Conservation (phyloP, 140 eudicot species). For the Senecio squalidus region DNA sequence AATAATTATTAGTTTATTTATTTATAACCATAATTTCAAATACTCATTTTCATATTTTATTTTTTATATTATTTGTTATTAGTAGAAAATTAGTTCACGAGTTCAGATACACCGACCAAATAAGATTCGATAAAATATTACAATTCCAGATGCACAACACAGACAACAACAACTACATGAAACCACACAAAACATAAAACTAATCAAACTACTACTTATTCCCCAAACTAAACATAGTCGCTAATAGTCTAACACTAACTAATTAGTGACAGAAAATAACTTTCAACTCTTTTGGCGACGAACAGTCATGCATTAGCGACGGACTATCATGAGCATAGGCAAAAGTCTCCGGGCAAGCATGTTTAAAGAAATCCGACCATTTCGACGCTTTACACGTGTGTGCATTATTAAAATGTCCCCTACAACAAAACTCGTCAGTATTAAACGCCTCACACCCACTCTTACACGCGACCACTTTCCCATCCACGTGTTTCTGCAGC, state of each 20-base stretch:
- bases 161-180: constrained; percentile 9
- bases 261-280: constrained; percentile 87
- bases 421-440: constrained; percentile 73
- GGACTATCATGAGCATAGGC: constrained; percentile 90
- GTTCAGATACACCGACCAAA: background rate
- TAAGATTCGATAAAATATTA: constrained; percentile 22
- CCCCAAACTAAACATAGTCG: constrained; percentile 2
- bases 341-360: constrained; percentile 74
- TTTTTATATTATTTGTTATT: no score
- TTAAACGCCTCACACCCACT: constrained; percentile 84
- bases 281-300: constrained; percentile 79
- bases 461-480: constrained; percentile 74
- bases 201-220: constrained; percentile 4
- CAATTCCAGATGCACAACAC: constrained; percentile 10
- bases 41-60: no score
- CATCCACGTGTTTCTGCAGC: constrained; percentile 35
- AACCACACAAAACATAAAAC: constrained; percentile 4
- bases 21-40: no score
- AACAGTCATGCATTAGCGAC: constrained; percentile 83
- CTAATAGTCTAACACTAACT: no score
- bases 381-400: constrained; percentile 50
- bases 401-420: constrained; percentile 59
- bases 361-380: constrained; percentile 62
- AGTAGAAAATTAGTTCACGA: background rate
- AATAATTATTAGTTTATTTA: no score